These are phyloP conservation scores for Ceratobasidium sp. DNA, from an alignment of 1,284 basidiomycete genomes.

Conservation along the genomic window DNA sequence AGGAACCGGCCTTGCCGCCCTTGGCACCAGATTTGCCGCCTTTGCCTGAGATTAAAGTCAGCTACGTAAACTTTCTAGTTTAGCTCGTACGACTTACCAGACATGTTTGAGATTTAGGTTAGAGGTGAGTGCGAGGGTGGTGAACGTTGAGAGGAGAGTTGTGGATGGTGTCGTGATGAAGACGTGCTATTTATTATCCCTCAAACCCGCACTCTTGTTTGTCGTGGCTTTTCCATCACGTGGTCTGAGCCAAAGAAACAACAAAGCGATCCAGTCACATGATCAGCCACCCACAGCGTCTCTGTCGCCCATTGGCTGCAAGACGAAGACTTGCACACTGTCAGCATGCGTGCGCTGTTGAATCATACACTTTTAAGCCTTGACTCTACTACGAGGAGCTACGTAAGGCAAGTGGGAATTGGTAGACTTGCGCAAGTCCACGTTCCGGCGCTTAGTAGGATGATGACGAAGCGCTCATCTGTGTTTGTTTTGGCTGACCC, in stretches of 20 bases:
- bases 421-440: constrained; percentile 17
- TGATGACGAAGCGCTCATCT: constrained; percentile 30
- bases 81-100: constrained; percentile 59
- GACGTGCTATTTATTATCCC: constrained; percentile 39
- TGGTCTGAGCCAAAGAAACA: not conserved
- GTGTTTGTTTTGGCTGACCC: constrained; percentile 34
- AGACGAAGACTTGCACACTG: not conserved
- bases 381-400: not conserved
- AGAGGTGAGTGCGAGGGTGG: constrained; percentile 47
- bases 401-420: not conserved
- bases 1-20: constrained; percentile 58
- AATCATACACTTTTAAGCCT: not conserved
- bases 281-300: not conserved
- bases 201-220: not conserved
- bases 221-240: constrained; percentile 11
- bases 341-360: not conserved
- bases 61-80: not conserved
- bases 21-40: constrained; percentile 53
- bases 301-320: not conserved
- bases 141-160: constrained; percentile 49
- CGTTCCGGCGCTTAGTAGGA: not conserved
- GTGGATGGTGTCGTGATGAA: constrained; percentile 37
- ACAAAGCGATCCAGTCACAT: constrained; percentile 13
- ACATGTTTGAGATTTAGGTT: constrained; percentile 58
- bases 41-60: constrained; percentile 39